Evolutionary conservation across 2,329 filamentous ascomycete species (phyloP), one percentile per base, ranked within the genome.

Genomic region (Xylaria sp.): DNA sequence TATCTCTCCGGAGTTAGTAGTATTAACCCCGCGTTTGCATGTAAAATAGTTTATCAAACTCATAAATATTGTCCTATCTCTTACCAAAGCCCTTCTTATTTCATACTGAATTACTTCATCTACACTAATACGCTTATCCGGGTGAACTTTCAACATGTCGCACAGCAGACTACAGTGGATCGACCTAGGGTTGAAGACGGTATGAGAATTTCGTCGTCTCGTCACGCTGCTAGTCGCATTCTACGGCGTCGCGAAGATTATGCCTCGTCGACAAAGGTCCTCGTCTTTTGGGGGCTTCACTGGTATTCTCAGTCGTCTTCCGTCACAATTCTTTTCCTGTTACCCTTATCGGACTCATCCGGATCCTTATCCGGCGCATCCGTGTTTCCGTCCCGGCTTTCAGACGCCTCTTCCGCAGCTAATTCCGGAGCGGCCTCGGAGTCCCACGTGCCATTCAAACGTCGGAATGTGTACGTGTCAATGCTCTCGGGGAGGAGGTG

Each of bases 81-180:
- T n/a, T 29, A 20, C 9, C 29, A 13, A 33, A 22, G 7, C 53
- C 45, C 53, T 15, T 38, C 22, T 61, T 38, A 38, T 56, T 29
- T 55, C 38, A 27, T 68, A 65, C 15, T n/a, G 13, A 4, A 66
- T 13, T n/a, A 69, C 65, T 22, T 66, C 49, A 33, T 61, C 53
- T 15, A 67, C 31, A 10, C 36, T 25, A 17, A 68, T 65, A 5
- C 67, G 57, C 20, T 65, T 62, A 15, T 49, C 27, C 20, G 62
- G 62, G 17, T 71, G 54, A 15, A 50, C 64, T 59, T 53, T 65
- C 31, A 69, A 25, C 63, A 71, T 64, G 15, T 63, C 54, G 36
- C 50, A n/a, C 27, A 66, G 27, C 11, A 69, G 44, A 36, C 58
- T 42, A 50, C 0, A 68, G 60, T n/a, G 55, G 10, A 15, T 60